These are phyloP conservation scores for Diplodia corticola DNA, from an alignment of 2,329 filamentous ascomycete species.

Conservation along the genomic window DNA sequence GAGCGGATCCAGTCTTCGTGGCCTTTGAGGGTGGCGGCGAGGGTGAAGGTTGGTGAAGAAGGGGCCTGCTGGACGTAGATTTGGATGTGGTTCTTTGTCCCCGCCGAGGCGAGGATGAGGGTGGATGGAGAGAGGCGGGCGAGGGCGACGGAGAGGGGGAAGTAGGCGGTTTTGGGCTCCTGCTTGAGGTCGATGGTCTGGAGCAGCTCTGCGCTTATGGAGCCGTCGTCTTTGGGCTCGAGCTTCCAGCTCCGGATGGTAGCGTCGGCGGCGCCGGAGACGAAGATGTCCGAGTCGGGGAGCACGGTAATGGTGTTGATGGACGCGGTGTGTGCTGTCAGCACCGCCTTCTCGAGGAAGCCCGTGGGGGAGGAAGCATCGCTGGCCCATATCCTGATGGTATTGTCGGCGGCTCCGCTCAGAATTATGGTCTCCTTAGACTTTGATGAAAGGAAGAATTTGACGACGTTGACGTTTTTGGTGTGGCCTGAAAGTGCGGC, in stretches of 20 bases:
- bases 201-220: conserved; percentile 31
- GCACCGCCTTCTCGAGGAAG: conserved; percentile 50
- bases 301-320: conserved; percentile 64
- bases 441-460: conserved; percentile 63
- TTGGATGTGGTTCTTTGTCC: conserved; percentile 80
- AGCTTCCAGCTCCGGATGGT: conserved; percentile 69
- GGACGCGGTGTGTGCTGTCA: conserved; percentile 69
- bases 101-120: conserved; percentile 77
- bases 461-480: conserved; percentile 78
- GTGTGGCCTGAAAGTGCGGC: conserved; percentile 72
- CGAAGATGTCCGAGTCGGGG: conserved; percentile 51
- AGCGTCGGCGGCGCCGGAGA: conserved; percentile 64
- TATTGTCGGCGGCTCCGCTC: conserved; percentile 79
- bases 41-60: conserved; percentile 56
- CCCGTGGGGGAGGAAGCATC: conserved; percentile 28
- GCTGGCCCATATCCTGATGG: conserved; percentile 63
- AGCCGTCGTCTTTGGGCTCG: conserved; percentile 35
- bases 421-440: conserved; percentile 61
- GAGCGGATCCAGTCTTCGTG: conserved; percentile 96
- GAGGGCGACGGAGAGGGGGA: conserved; percentile 76
- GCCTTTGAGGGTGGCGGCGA: conserved; percentile 76
- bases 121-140: conserved; percentile 58
- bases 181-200: conserved; percentile 45
- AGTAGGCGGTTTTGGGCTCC: conserved; percentile 68
- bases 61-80: conserved; percentile 64